Base-by-base conservation (phyloP, 2,329 filamentous ascomycete species). In the Plectosphaerella cucumerina region DNA sequence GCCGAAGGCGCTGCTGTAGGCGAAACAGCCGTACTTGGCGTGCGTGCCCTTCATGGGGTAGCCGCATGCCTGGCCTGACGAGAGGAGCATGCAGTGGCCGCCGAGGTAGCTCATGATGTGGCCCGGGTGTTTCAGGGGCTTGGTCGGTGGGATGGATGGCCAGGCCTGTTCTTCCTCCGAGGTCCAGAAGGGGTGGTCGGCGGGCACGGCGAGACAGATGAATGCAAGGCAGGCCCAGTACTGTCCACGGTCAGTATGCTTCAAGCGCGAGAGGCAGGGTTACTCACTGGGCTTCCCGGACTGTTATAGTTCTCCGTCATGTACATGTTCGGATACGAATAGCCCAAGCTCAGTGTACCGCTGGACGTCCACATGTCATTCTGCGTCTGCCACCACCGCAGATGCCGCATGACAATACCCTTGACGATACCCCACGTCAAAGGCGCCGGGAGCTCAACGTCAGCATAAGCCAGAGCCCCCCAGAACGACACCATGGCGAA, bases 401-500 rank as follows among this genome's bases (percentile, higher is more conserved):
- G 70, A 61, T 92, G 86, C 14, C 88, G 78, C 50, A 92, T 68
- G 37, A 90, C 76, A 14, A 92, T 77, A 2, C 89, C 88, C 66
- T 90, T 90, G 15, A 91, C 84, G 59, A 89, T 86, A 3, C 89
- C 88, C 87, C 87, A 91, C 3, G 84, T 87, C 49, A 92, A 70
- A 0, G 88, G 87, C 8, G 75, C 75, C 0, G 87, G 87, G 5
- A 90, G 75, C 49, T 90, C 85, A 47, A 90, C 84, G 57, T 84
- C 84, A 4, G 87, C 87, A 60, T 90, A 90, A 1, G 86, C 89
- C 23, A 91, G 69, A 0, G 87, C 85, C 12, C 86, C 85, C 88
- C 88, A 92, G 70, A 92, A 92, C 1, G 84, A 87, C n/a, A 86
- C 84, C 84, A 91, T 91, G 46, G 87, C 88, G 65, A 90, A 92